phyloP scores from a whole-genome alignment of 306 rosid genomes.

The Datisca glomerata region DNA sequence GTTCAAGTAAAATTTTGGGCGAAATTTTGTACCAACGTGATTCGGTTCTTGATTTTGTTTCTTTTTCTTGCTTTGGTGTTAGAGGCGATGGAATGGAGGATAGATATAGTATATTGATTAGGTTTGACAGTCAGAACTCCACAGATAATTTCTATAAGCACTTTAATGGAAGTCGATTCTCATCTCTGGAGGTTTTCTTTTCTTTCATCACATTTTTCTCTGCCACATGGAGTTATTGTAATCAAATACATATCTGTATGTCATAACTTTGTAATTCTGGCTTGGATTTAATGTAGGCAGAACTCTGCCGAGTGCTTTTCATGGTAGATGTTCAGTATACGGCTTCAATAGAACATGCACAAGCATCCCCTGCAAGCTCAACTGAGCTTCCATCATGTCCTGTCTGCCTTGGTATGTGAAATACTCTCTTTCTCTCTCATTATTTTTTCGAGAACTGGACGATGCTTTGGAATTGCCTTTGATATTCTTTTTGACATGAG shows the following conservation, averaged over 20 bases:
- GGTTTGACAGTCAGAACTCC: slow-evolving; percentile 57
- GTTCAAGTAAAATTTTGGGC: too few species aligned
- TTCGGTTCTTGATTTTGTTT: background rate
- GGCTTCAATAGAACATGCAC: slow-evolving; percentile 76
- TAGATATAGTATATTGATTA: slow-evolving; percentile 68
- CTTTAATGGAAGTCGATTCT: slow-evolving; percentile 55
- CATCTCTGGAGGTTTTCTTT: slow-evolving; percentile 66
- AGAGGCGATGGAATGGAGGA: slow-evolving; percentile 79
- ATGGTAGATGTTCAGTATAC: slow-evolving; percentile 81
- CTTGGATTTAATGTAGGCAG: slow-evolving; percentile 31
- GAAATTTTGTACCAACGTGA: too few species aligned
- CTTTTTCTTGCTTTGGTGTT: slow-evolving; percentile 2
- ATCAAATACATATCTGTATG: background rate
- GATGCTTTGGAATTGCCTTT: too few species aligned
- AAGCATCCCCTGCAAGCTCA: slow-evolving; percentile 51
- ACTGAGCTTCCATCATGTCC: slow-evolving; percentile 90
- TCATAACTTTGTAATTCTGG: background rate
- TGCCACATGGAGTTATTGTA: background rate
- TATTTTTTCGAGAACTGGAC: too few species aligned
- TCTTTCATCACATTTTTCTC: background rate
- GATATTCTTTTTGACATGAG: too few species aligned
- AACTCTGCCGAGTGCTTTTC: slow-evolving; percentile 66
- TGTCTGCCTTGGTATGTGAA: slow-evolving; percentile 67
- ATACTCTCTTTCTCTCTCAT: background rate
- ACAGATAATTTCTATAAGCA: slow-evolving; percentile 70